phyloP scores from a whole-genome alignment of 345 rosid genomes.

The Citropsis articulata region DNA sequence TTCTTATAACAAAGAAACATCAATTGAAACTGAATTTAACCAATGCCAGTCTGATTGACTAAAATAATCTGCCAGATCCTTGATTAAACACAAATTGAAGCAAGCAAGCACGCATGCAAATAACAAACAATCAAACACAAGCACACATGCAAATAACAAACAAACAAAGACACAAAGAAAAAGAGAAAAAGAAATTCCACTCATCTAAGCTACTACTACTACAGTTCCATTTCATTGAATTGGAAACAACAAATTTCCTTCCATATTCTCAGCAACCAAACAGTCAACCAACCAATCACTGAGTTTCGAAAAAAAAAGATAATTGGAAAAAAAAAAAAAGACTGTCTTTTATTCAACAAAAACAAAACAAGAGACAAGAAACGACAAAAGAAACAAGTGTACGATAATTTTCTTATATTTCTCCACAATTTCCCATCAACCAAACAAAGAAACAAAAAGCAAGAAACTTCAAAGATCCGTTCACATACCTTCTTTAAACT shows the following conservation, averaged over 20 bases:
- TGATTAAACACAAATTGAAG: background rate
- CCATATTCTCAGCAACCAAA: slow-evolving; percentile 1
- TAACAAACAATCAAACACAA: background rate
- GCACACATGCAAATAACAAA: background rate
- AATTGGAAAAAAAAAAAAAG: too few species aligned
- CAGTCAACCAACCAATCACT: background rate
- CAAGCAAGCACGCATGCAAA: background rate
- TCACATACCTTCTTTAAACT: background rate
- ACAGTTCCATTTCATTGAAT: background rate
- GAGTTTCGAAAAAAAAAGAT: background rate
- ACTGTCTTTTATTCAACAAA: background rate
- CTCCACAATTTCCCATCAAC: background rate
- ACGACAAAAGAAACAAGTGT: background rate
- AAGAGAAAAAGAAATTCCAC: background rate
- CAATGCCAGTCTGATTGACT: background rate
- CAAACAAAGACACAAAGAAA: background rate
- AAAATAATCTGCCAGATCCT: background rate
- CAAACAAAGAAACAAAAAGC: slow-evolving; percentile 1
- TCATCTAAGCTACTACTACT: background rate
- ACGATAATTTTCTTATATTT: background rate
- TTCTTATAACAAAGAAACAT: background rate
- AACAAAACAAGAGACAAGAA: background rate
- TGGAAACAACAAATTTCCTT: background rate
- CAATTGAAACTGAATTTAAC: background rate
- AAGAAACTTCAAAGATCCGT: slow-evolving; percentile 4